Evolutionary conservation across 345 rosid genomes (phyloP).

Genomic region (Heritiera littoralis): DNA sequence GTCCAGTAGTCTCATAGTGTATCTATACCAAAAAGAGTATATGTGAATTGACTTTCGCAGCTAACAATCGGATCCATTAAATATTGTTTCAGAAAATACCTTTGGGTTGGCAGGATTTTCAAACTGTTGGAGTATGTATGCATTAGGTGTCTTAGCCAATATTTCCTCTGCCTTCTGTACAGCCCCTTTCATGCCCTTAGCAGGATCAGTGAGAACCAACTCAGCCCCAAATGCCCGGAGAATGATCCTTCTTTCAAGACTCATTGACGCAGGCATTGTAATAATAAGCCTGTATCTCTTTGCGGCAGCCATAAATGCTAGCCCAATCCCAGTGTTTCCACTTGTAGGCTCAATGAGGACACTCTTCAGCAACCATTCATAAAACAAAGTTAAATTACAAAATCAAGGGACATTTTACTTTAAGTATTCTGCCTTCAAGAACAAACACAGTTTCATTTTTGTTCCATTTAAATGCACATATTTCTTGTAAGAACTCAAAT

Average conservation of each 20-base stretch:
- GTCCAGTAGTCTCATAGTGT: slow-evolving; percentile 93
- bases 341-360: slow-evolving; percentile 93
- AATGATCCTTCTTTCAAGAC: slow-evolving; percentile 86
- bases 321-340: slow-evolving; percentile 92
- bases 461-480: too few species aligned
- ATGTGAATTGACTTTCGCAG: slow-evolving; percentile 7
- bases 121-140: slow-evolving; percentile 91
- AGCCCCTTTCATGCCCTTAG: slow-evolving; percentile 94
- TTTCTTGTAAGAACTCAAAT: not conserved
- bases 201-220: slow-evolving; percentile 81
- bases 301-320: slow-evolving; percentile 91
- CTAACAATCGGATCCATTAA: slow-evolving; percentile 13
- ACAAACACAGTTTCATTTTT: not conserved
- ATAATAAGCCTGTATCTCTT: slow-evolving; percentile 80
- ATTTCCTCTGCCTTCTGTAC: slow-evolving; percentile 91
- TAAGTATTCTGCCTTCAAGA: not conserved
- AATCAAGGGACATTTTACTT: slow-evolving; percentile 16
- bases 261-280: slow-evolving; percentile 95
- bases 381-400: slow-evolving; percentile 11
- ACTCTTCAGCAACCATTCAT: slow-evolving; percentile 49
- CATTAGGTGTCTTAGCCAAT: slow-evolving; percentile 64
- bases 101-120: slow-evolving; percentile 92
- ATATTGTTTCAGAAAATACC: slow-evolving; percentile 36
- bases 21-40: slow-evolving; percentile 40
- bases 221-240: slow-evolving; percentile 94